Base-by-base conservation (phyloP, 2,329 filamentous ascomycete genomes). In the Clonostachys sp. region DNA sequence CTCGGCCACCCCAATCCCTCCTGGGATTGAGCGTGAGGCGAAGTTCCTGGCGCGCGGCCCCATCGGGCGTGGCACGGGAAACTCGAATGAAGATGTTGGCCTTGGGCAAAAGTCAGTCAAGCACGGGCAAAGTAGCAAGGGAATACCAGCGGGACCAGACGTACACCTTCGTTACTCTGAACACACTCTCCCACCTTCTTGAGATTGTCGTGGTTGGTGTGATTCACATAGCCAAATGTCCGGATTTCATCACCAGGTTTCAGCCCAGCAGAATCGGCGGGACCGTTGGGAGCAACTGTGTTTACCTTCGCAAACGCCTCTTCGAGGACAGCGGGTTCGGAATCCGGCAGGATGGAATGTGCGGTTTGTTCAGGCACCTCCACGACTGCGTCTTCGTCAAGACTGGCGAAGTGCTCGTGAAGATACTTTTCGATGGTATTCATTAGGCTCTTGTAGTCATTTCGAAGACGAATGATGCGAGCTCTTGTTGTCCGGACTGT, bases 361-460 rank as follows among this genome's bases (percentile, higher is more conserved):
- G 51, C 46, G 14, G 46, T 40, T 13, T 51, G 43, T 12, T 62
- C 24, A 49, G 34, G 54, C 52, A 40, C 55, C 52, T 49, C 51
- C 46, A 43, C 71, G 66, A 46, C 77, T 70, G 24, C 38, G 18
- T 72, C 69, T 51, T 81, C 74, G 52, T 79, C 76, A 41, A 88
- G 64, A 51, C 71, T 82, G n/a, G 90, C 91, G 64, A 97, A 96
- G 62, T 94, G 87, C 55, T 87, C 84, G 62, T 97, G 90, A n/a
- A 99, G 78, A 42, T 84, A 84, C 59, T 85, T 85, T 66, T 97
- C 94, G 56, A 97, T 86, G 49, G 78, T 74, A 49, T 71, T 70
- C 91, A 97, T 96, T 41, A 96, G 71, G 38, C 84, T 83, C 63
- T 95, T 96, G 72, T 96, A 92, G 67, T 99, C 94, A 62, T 96